These are phyloP conservation scores for Nannochloropsis oceanica DNA, from an alignment of 108 stramenopile genomes.

Conservation along the genomic window DNA sequence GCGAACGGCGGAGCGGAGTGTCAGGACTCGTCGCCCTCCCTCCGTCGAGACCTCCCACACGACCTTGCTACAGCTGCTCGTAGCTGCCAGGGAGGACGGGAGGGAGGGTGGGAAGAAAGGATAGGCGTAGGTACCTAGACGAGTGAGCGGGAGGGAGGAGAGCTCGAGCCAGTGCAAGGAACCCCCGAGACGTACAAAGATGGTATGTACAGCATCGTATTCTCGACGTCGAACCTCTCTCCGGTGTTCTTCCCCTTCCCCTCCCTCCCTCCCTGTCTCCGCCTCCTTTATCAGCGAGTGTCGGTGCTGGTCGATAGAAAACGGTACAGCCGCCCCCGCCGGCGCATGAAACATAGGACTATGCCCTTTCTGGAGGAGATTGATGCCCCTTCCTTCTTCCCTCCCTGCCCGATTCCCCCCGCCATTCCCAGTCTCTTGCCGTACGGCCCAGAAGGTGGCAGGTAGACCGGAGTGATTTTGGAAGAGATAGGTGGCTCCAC, in stretches of 20 bases:
- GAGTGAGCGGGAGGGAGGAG: background rate
- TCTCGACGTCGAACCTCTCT: background rate
- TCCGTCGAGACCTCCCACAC: conserved; percentile 20
- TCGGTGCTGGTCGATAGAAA: background rate
- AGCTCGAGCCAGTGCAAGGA: background rate
- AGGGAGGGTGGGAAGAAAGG: conserved; percentile 11
- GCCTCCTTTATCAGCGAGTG: background rate
- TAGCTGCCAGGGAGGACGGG: background rate
- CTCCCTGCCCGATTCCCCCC: background rate
- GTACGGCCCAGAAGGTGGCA: background rate
- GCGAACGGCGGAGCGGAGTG: conserved; percentile 14
- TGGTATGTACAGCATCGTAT: background rate
- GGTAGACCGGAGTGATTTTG: background rate
- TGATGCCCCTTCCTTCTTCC: background rate
- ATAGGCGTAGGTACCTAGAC: background rate
- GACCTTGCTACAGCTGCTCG: conserved; percentile 3
- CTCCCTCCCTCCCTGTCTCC: background rate
- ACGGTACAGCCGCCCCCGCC: background rate
- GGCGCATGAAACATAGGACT: background rate
- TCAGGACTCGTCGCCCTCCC: conserved; percentile 16
- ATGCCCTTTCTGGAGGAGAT: background rate
- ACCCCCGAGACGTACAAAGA: background rate
- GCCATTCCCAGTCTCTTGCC: background rate
- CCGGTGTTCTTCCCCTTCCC: background rate
- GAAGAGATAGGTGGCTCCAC: background rate